A percentile compares a stretch with the other conserved stretches of the same genome.
Conservation (phyloP, 1,284 basidiomycete species). For the Sporisorium exsertum region DNA sequence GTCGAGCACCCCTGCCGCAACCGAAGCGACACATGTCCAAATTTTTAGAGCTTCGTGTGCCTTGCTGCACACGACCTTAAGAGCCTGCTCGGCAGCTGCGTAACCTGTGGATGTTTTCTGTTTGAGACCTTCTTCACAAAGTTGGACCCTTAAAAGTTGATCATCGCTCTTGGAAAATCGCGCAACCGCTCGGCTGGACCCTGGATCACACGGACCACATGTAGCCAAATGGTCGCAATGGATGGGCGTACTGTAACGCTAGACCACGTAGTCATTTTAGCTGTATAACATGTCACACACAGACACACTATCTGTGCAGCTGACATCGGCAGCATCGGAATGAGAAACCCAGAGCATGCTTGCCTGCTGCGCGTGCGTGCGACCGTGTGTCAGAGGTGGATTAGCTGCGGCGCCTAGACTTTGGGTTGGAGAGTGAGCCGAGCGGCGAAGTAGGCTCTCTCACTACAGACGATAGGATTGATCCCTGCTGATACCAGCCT, state of each 20-base stretch:
- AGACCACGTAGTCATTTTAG: too few species aligned
- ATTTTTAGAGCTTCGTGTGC: slow-evolving; percentile 2
- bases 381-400: not conserved
- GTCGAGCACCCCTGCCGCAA: too few species aligned
- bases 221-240: not conserved
- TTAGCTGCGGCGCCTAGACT: not conserved
- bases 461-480: too few species aligned
- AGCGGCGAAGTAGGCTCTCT: too few species aligned
- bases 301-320: not conserved
- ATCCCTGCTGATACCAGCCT: too few species aligned
- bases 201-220: not conserved
- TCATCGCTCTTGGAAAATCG: not conserved
- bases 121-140: not conserved
- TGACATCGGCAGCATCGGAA: not conserved
- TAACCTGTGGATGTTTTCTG: not conserved
- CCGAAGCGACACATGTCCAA: not conserved
- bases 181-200: not conserved
- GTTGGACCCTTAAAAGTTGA: slow-evolving; percentile 1
- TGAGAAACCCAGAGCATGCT: not conserved
- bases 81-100: not conserved
- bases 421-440: not conserved
- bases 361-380: not conserved
- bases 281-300: not conserved
- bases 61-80: not conserved
- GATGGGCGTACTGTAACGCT: too few species aligned